Conservation (phyloP, 192 early-diverging fungal genomes). For the Lobulomyces angularis region DNA sequence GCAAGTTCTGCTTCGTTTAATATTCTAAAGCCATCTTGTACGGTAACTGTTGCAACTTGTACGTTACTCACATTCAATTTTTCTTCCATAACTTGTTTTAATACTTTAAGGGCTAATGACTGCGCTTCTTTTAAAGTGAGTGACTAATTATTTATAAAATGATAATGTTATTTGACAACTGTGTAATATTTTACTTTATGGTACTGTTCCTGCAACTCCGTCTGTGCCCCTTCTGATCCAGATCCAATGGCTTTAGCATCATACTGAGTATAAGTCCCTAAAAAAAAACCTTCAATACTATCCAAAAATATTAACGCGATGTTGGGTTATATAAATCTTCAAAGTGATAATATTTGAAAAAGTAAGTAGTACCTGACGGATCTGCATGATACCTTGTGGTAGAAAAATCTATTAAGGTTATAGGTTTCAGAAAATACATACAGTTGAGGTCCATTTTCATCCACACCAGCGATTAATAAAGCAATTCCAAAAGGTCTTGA, state of each 20-base stretch:
- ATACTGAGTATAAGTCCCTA: conserved; percentile 88
- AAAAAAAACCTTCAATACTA: no score
- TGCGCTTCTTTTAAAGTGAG: conserved; percentile 80
- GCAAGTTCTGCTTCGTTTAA: conserved; percentile 65
- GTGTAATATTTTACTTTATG: conserved; percentile 47
- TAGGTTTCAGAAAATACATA: conserved; percentile 32
- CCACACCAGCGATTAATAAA: conserved; percentile 88
- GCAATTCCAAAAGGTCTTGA: conserved; percentile 99
- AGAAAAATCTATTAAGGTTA: conserved; percentile 2
- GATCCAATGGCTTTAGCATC: conserved; percentile 98
- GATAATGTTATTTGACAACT: not conserved
- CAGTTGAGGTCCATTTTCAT: conserved; percentile 95
- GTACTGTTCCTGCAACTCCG: conserved; percentile 93
- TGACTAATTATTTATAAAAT: conserved; percentile 29
- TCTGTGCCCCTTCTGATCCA: conserved; percentile 96
- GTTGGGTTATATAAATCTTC: no score
- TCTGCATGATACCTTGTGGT: conserved; percentile 74
- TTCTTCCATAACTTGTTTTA: conserved; percentile 99
- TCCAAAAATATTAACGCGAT: no score
- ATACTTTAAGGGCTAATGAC: conserved; percentile 78
- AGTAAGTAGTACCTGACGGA: conserved; percentile 95
- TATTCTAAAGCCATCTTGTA: conserved; percentile 63
- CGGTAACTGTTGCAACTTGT: conserved; percentile 80
- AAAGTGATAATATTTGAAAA: no score
- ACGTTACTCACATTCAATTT: conserved; percentile 94